Percentiles rank a stretch among this genome's conserved stretches.
Evolutionary conservation across 768 basidiomycete species (phyloP).

Genomic region (Phanerochaete sordida): DNA sequence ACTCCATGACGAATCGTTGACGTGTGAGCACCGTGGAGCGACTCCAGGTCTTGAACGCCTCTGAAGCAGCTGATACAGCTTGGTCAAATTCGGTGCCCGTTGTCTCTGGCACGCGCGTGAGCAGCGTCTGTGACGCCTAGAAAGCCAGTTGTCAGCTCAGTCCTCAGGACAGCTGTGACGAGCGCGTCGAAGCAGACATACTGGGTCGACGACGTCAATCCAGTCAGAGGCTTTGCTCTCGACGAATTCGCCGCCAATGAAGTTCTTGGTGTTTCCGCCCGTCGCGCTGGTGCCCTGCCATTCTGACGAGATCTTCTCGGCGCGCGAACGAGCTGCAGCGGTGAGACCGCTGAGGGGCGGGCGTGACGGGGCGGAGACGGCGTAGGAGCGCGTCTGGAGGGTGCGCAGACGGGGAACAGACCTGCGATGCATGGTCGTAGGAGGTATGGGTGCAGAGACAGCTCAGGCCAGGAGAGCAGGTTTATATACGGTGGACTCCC

Average conservation of each 20-base stretch:
- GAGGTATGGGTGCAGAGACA: neutral
- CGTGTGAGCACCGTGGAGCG: constrained; percentile 79
- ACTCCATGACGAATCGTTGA: constrained; percentile 90
- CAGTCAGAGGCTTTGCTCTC: constrained; percentile 77
- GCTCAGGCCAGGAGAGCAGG: neutral
- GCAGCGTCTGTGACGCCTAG: constrained; percentile 86
- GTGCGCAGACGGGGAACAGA: constrained; percentile 6
- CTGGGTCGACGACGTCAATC: constrained; percentile 89
- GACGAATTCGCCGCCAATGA: constrained; percentile 85
- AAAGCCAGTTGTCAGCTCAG: neutral
- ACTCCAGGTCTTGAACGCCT: constrained; percentile 90
- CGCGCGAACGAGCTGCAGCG: constrained; percentile 53
- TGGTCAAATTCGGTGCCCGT: constrained; percentile 75
- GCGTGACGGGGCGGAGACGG: constrained; percentile 19
- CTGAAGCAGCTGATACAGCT: constrained; percentile 78
- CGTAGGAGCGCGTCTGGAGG: constrained; percentile 20
- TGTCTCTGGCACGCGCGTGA: constrained; percentile 89
- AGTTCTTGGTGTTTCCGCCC: constrained; percentile 89
- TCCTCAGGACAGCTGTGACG: too few relatives aligned
- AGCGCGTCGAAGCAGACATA: too few relatives aligned
- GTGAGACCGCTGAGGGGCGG: constrained; percentile 45
- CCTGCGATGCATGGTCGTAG: neutral
- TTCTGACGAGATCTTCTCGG: constrained; percentile 63
- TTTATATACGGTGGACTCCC: neutral
- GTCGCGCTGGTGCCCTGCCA: constrained; percentile 88